phyloP scores from a whole-genome alignment of 2,329 filamentous ascomycete genomes.

The Aspergillus sp. region DNA sequence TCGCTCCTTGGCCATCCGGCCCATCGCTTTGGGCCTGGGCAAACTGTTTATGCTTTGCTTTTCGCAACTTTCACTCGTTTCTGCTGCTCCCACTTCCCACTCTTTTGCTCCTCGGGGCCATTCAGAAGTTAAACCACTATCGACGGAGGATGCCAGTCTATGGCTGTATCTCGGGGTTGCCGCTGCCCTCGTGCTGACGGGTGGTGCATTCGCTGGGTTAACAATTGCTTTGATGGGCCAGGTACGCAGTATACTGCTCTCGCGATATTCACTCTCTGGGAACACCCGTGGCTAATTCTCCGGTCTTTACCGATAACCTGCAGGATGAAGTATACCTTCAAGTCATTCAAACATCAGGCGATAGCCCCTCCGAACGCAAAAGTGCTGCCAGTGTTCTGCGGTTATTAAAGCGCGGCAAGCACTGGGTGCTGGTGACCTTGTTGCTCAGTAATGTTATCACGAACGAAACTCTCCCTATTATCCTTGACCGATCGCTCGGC shows the following conservation, averaged over 20 bases:
- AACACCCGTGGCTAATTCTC: neutral
- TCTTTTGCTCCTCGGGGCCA: slow-evolving; percentile 6
- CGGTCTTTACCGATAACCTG: slow-evolving; percentile 4
- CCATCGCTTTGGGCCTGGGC: slow-evolving; percentile 40
- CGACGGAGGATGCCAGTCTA: slow-evolving; percentile 62
- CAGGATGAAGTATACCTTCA: slow-evolving; percentile 96
- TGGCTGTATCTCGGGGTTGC: slow-evolving; percentile 83
- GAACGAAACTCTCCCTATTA: slow-evolving; percentile 93
- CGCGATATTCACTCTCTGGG: neutral
- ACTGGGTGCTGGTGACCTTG: slow-evolving; percentile 95
- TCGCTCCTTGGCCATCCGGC: slow-evolving; percentile 37
- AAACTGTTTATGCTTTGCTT: slow-evolving; percentile 42
- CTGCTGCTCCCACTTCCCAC: slow-evolving; percentile 35
- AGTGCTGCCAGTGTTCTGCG: slow-evolving; percentile 80
- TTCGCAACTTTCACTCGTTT: slow-evolving; percentile 38
- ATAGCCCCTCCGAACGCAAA: slow-evolving; percentile 73
- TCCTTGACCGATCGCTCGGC: slow-evolving; percentile 88
- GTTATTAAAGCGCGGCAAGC: slow-evolving; percentile 83
- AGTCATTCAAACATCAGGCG: slow-evolving; percentile 82
- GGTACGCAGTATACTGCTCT: slow-evolving; percentile 24
- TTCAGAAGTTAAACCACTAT: slow-evolving; percentile 46
- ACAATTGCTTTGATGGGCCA: slow-evolving; percentile 69
- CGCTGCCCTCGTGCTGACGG: slow-evolving; percentile 76
- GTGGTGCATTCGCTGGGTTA: slow-evolving; percentile 90
- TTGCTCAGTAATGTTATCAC: slow-evolving; percentile 96